Percentiles rank a stretch among this genome's conserved stretches.
Conservation (phyloP, 2,329 filamentous ascomycete genomes). For the Trichoderma atrobrunneum region DNA sequence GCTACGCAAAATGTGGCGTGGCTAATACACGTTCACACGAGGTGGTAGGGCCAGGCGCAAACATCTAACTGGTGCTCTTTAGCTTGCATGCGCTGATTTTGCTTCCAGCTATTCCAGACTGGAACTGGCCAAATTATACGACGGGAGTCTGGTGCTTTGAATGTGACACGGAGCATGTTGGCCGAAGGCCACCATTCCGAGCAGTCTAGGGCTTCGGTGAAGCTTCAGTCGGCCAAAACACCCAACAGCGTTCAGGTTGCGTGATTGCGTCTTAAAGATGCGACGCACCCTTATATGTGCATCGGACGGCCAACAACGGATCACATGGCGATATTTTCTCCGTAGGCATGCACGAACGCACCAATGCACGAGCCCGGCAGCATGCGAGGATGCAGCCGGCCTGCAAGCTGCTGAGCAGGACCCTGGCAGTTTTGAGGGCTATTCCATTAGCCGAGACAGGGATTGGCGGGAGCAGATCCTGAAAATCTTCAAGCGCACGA, state of each 20-base stretch:
- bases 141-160: not conserved
- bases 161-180: not conserved
- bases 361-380: not conserved
- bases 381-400: not conserved
- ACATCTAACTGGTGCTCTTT: not conserved
- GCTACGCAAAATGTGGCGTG: not conserved
- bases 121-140: not conserved
- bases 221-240: not conserved
- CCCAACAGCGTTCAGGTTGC: not conserved
- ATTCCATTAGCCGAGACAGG: conserved; percentile 13
- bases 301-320: conserved; percentile 1
- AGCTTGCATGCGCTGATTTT: not conserved
- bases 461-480: conserved; percentile 8
- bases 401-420: not conserved
- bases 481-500: conserved; percentile 8
- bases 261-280: conserved; percentile 10
- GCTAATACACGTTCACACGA: not conserved
- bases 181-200: not conserved
- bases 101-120: not conserved
- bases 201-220: not conserved
- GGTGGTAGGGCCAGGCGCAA: not conserved
- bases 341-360: not conserved
- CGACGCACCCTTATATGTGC: conserved; percentile 2
- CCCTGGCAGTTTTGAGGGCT: not conserved
- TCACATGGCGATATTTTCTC: conserved; percentile 15